Base-by-base conservation (phyloP, 140 eudicot species). In the Senecio squalidus region DNA sequence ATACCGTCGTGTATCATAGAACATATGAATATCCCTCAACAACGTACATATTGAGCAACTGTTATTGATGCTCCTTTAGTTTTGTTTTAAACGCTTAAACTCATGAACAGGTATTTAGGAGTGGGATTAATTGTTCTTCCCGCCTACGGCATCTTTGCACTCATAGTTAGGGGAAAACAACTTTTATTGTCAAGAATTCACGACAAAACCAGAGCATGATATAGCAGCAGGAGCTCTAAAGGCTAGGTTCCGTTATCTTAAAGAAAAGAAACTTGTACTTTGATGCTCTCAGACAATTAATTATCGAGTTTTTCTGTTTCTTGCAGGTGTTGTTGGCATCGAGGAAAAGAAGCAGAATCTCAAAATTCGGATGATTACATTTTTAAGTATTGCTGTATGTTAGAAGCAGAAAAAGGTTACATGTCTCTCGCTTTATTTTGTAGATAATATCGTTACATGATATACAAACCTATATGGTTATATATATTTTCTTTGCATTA, bases 81-180 rank as follows among this genome's bases (percentile, higher is more conserved):
- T 24, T 1, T 49, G 36, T 33, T 45, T 48, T 26, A 38, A 38
- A 27, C 5, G 31, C 36, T 36, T 26, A n/a, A 69, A 39, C 34
- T 58, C 15, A 48, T 59, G 68, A 18, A 69, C 92, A 91, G 98
- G 98, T 91, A 91, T 74, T 57, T 84, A 29, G 91, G 64, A 34
- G 81, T 91, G 40, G 88, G 96, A 9, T 43, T 81, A 58, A 53
- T 86, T 64, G 78, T 44, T 60, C 60, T 91, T 44, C 98, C 94
- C 11, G 86, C 88, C 33, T 91, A 56, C 26, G 88, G 86, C 54
- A 24, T 83, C 38, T 75, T 81, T 57, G 57, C 75, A 22, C 66
- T 86, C 34, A 43, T 86, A 66, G 77, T 75, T 50, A 51, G 79
- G 63, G 50, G 78, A 27, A 90, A 90, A 72, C 81, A 73, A 57